Evolutionary conservation across 345 rosid genomes (phyloP).

Genomic region (Arabis hirsuta): DNA sequence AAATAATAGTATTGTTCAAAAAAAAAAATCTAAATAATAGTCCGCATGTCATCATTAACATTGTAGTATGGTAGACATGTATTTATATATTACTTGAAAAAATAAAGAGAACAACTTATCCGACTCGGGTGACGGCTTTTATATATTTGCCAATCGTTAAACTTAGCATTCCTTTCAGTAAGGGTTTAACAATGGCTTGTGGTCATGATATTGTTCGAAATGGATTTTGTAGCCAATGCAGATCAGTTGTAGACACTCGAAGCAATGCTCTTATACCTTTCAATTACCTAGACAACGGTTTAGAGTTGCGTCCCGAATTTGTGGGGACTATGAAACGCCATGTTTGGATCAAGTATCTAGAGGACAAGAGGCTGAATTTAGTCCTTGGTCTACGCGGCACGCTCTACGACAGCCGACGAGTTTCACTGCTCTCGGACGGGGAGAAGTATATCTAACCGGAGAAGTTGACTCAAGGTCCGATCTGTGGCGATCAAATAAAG

Average conservation of each 20-base stretch:
- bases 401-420: neutral
- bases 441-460: slow-evolving; percentile 10
- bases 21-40: too few relatives aligned
- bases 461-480: neutral
- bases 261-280: neutral
- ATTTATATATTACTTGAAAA: too few relatives aligned
- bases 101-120: neutral
- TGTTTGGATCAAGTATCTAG: neutral
- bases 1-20: too few relatives aligned
- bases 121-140: neutral
- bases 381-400: slow-evolving; percentile 7
- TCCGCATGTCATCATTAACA: too few relatives aligned
- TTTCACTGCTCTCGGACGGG: neutral
- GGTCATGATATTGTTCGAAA: slow-evolving; percentile 7
- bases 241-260: slow-evolving; percentile 5
- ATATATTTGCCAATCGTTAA: neutral
- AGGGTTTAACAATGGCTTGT: slow-evolving; percentile 4
- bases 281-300: neutral
- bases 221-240: slow-evolving; percentile 14
- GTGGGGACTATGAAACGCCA: neutral
- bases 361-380: slow-evolving; percentile 1
- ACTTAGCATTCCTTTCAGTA: neutral
- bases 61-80: too few relatives aligned
- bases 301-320: neutral
- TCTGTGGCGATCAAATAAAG: neutral